Percentiles rank a stretch among this genome's conserved stretches.
phyloP scores from a whole-genome alignment of 495 filamentous ascomycete genomes.

The Aspergillus sclerotioniger region DNA sequence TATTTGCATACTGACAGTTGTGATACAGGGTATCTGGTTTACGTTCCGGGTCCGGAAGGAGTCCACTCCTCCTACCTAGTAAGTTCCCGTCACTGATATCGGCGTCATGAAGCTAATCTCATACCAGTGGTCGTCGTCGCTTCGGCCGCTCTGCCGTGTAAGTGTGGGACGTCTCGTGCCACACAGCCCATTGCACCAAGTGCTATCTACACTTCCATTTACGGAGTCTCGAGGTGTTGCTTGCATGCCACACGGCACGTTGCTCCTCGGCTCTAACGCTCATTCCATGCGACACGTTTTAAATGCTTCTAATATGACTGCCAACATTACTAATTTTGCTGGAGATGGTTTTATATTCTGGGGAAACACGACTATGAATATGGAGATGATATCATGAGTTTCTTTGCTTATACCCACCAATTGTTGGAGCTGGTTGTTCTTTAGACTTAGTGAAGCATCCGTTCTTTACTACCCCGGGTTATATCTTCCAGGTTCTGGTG shows the following conservation, averaged over 20 bases:
- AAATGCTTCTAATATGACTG: too few relatives aligned
- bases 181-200: not conserved
- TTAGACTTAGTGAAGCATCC: too few relatives aligned
- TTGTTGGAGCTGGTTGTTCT: too few relatives aligned
- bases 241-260: not conserved
- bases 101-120: not conserved
- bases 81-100: constrained; percentile 3
- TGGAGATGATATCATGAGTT: constrained; percentile 11
- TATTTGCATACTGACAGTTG: constrained; percentile 4
- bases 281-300: not conserved
- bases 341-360: too few relatives aligned
- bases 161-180: not conserved
- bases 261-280: not conserved
- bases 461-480: too few relatives aligned
- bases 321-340: too few relatives aligned
- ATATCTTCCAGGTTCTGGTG: too few relatives aligned
- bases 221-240: too few relatives aligned
- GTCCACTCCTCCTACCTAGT: constrained; percentile 16
- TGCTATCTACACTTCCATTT: too few relatives aligned
- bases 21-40: constrained; percentile 40
- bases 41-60: constrained; percentile 34
- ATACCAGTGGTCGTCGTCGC: constrained; percentile 8
- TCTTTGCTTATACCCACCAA: not conserved
- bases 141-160: constrained; percentile 18
- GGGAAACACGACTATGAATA: too few relatives aligned